Evolutionary conservation across 2,329 filamentous ascomycete genomes (phyloP), one percentile per base, ranked within the genome.

Genomic region (Fusarium nodosum): DNA sequence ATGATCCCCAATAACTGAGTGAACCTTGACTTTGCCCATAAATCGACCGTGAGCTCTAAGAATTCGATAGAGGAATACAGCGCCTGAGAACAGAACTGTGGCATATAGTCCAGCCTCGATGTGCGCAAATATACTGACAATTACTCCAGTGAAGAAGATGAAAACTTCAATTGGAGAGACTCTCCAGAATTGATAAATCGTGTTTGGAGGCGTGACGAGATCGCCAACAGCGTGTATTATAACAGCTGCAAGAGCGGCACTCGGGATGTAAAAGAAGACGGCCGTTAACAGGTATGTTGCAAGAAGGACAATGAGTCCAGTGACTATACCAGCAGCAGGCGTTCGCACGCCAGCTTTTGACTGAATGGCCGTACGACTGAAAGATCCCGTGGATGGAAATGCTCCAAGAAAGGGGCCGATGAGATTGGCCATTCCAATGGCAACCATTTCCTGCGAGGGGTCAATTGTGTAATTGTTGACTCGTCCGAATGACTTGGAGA

Each of bases 141-240:
- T 81, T 1, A 99, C 94, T 79, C 96, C 96, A 15, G 93, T 87
- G 74, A 98, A 95, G 85, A 97, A 99, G 77, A 98, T 94, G 50
- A 96, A 74, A 0, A 97, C 92, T 77, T 99, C 96, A 3, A 97
- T 77, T 0, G 96, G 96, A 1, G 93, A 96, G 8, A 97, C 93
- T 42, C 90, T 88, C 95, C 95, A 99, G 82, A 98, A 99, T 75
- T 96, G 92, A 79, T 97, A 97, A 15, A 98, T 87, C 0, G 92
- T 94, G 77, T 97, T 94, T 7, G 95, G 95, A 1, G 93, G 90
- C 0, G 94, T 97, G 77, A 98, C 93, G 57, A 99, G 82, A 77
- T 98, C 95, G 60, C 93, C 92, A 4, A 98, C 95, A 4, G 96
- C 96, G 78, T 98, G 95, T 68, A 98, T 97, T 71, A 98, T 97